phyloP scores from a whole-genome alignment of 768 basidiomycete genomes.

The Boletus tomentosulus region DNA sequence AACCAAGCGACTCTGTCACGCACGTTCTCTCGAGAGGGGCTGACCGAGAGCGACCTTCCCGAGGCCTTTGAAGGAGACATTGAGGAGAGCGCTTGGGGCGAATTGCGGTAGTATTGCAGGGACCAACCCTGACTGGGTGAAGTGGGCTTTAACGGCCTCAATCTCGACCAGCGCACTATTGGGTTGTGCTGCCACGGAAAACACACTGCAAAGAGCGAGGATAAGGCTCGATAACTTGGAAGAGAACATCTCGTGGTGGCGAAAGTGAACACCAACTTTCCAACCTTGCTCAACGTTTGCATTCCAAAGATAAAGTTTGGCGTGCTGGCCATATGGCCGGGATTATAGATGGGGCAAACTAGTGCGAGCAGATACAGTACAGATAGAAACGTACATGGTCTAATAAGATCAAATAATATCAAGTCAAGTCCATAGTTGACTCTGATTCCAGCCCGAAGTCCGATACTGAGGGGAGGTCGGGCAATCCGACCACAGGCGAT shows the following conservation, averaged over 20 bases:
- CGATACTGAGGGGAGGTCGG: conserved; percentile 25
- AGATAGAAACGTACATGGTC: conserved; percentile 27
- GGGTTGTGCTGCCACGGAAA: conserved; percentile 45
- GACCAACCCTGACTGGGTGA: conserved; percentile 54
- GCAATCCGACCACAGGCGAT: conserved; percentile 23
- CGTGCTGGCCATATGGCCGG: conserved; percentile 11
- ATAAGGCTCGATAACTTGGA: conserved; percentile 14
- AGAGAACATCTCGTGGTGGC: conserved; percentile 13
- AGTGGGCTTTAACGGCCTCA: conserved; percentile 64
- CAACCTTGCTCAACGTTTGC: background rate
- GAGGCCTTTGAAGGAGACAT: conserved; percentile 45
- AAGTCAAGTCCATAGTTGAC: conserved; percentile 21
- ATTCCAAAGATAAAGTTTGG: conserved; percentile 22
- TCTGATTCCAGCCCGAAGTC: conserved; percentile 28
- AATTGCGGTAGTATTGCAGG: conserved; percentile 61
- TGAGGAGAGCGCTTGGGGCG: conserved; percentile 54
- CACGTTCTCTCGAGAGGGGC: conserved; percentile 51
- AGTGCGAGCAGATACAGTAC: conserved; percentile 31
- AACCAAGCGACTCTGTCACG: conserved; percentile 24
- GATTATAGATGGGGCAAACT: conserved; percentile 19
- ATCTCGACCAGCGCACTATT: conserved; percentile 42
- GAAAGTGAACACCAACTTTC: background rate
- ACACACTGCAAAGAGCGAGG: conserved; percentile 34
- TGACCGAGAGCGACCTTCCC: conserved; percentile 56
- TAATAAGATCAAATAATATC: conserved; percentile 24